Evolutionary conservation across 2,329 filamentous ascomycete genomes (phyloP).

Genomic region (Stagonosporopsis cucurbitacearum): DNA sequence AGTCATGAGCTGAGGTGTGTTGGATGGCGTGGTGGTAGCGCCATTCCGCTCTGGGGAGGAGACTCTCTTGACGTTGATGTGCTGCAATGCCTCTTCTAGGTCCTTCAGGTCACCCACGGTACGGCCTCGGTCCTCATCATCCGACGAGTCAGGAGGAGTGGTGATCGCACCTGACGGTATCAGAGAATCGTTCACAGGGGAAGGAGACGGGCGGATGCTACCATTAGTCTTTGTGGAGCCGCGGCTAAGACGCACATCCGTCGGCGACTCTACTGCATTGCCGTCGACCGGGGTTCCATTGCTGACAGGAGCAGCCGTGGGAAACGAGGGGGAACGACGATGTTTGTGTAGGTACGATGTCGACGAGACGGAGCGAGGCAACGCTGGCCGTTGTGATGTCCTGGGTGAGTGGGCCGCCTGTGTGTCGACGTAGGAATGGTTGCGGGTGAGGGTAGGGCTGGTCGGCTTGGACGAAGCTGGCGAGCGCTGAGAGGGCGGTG

Average conservation of each 20-base stretch:
- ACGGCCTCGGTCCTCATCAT: constrained; percentile 75
- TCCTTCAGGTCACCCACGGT: constrained; percentile 62
- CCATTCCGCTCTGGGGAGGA: constrained; percentile 60
- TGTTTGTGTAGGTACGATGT: constrained; percentile 68
- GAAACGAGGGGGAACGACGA: constrained; percentile 62
- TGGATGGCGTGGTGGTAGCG: constrained; percentile 25
- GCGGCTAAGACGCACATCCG: constrained; percentile 33
- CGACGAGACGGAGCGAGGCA: constrained; percentile 64
- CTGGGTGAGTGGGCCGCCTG: constrained; percentile 43
- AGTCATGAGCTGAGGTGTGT: constrained; percentile 27
- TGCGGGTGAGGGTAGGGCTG: constrained; percentile 58
- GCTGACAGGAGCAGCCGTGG: constrained; percentile 37
- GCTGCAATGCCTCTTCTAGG: constrained; percentile 81
- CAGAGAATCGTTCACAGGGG: constrained; percentile 75
- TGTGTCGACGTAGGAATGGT: constrained; percentile 58
- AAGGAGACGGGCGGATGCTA: constrained; percentile 81
- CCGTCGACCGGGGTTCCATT: constrained; percentile 38
- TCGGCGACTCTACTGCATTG: constrained; percentile 24
- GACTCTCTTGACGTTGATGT: constrained; percentile 71
- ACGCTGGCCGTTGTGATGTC: constrained; percentile 51
- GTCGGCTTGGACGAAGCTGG: constrained; percentile 63
- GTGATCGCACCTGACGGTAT: constrained; percentile 87
- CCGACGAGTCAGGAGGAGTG: constrained; percentile 90
- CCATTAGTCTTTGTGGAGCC: constrained; percentile 52
- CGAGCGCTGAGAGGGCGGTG: constrained; percentile 73